These are phyloP conservation scores for Talaromyces funiculosus DNA, from an alignment of 2,329 filamentous ascomycete genomes.

Conservation along the genomic window DNA sequence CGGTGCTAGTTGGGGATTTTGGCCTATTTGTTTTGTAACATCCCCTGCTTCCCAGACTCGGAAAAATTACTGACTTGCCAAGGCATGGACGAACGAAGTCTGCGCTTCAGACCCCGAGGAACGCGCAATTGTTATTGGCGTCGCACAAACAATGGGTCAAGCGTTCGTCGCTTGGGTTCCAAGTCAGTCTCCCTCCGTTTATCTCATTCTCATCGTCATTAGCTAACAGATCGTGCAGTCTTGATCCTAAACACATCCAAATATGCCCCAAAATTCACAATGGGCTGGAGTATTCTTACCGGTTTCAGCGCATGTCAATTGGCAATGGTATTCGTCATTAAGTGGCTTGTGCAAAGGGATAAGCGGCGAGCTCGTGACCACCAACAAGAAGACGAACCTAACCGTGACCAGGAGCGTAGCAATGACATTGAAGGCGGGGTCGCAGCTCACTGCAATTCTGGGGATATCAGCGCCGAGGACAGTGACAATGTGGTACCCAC, in stretches of 20 bases:
- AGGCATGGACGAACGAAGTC: conserved; percentile 17
- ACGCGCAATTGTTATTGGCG: conserved; percentile 18
- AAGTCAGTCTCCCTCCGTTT: not conserved
- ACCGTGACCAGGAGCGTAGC: not conserved
- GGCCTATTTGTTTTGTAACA: conserved; percentile 18
- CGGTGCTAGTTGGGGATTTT: conserved; percentile 19
- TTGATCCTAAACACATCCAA: conserved; percentile 18
- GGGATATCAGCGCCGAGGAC: not conserved
- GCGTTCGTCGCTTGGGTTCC: conserved; percentile 20
- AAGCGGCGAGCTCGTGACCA: conserved; percentile 3
- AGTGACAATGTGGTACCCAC: not conserved
- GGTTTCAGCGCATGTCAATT: conserved; percentile 17
- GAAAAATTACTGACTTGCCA: not conserved
- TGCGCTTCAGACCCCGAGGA: conserved; percentile 23
- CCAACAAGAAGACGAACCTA: not conserved
- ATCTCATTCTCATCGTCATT: not conserved
- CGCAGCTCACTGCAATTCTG: not conserved
- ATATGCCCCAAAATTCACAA: conserved; percentile 18
- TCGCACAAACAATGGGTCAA: conserved; percentile 18
- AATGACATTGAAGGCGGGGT: not conserved
- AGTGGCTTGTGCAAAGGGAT: conserved; percentile 14
- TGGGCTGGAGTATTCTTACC: conserved; percentile 17
- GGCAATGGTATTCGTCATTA: conserved; percentile 18
- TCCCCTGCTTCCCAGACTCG: too few species aligned
- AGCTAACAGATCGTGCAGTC: conserved; percentile 1